Evolutionary conservation across 2,329 filamentous ascomycete species (phyloP).

Genomic region (Apiospora pterosperma): DNA sequence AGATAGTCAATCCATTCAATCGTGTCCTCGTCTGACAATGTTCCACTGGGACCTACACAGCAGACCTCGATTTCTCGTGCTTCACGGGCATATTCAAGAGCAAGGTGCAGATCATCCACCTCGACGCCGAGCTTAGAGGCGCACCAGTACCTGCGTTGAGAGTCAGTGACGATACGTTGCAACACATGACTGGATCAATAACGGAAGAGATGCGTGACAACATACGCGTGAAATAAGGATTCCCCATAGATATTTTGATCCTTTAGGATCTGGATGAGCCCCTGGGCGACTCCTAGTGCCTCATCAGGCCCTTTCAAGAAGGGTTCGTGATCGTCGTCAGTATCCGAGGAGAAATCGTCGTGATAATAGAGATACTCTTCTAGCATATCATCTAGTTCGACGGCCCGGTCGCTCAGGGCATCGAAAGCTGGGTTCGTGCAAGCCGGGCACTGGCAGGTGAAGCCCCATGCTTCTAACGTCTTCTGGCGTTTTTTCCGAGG

Average conservation of each 20-base stretch:
- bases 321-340: slow-evolving; percentile 4
- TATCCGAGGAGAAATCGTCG: neutral
- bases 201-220: neutral
- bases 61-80: slow-evolving; percentile 1
- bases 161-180: neutral
- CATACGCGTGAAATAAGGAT: neutral
- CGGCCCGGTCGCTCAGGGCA: slow-evolving; percentile 9
- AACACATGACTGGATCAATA: too few relatives aligned
- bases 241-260: slow-evolving; percentile 5
- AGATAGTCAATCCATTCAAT: neutral
- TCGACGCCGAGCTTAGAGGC: neutral
- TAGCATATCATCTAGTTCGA: slow-evolving; percentile 14
- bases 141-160: neutral
- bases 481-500: slow-evolving; percentile 12
- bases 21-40: neutral
- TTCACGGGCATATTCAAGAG: neutral
- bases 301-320: slow-evolving; percentile 3
- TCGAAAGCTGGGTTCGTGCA: slow-evolving; percentile 13
- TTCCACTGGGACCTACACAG: neutral
- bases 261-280: slow-evolving; percentile 15
- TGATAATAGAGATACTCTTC: slow-evolving; percentile 5
- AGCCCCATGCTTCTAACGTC: slow-evolving; percentile 11
- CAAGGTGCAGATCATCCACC: neutral
- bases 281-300: slow-evolving; percentile 3
- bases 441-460: slow-evolving; percentile 14